Evolutionary conservation across 805 yeast genomes (phyloP), one percentile per base, ranked within the genome.

Genomic region (Maudiozyma pseudohumilis): DNA sequence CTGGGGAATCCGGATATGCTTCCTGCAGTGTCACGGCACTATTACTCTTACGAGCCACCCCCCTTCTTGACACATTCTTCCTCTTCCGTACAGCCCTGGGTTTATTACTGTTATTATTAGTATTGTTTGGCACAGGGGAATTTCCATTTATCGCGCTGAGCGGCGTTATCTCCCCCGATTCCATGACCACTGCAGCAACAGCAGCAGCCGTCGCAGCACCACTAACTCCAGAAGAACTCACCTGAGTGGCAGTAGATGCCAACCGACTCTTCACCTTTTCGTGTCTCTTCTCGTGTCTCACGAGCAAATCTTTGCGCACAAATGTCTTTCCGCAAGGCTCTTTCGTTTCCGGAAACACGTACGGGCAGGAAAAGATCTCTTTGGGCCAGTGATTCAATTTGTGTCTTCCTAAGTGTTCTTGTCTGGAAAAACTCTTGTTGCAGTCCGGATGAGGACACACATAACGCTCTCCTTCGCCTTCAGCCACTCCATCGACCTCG

Each of bases 381-480:
- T 65, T 65, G 1, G 72, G 71, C 50, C 68, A 64, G 43, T 77
- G 85, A 47, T 77, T 77, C 35, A 77, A 60, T 46, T 73, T 68
- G 49, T 77, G 84, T 35, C 85, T 58, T 6, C 78, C 67, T 23
- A 77, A 50, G 58, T 77, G 84, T 49, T 77, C 85, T 2, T 75
- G 68, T 32, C 83, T 50, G 13, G 74, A 66, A 43, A 77, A 77
- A 13, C 65, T 63, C 50, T 77, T 77, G 30, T 60, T 59, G 48
- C 84, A 77, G 29, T 68, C 65, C 5, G 70, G 69, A 42, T 56
- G 63, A n/a, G 68, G 65, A 45, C 77, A 29, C n/a, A n/a, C 32
- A 17, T 18, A 29, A 71, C 18, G 35, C 42, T 34, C 67, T n/a
- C n/a, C n/a, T n/a, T n/a, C n/a, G n/a, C n/a, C n/a, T 76, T 3